Base-by-base conservation (phyloP, 2,329 filamentous ascomycete genomes). In the Teratosphaeria zuluensis region DNA sequence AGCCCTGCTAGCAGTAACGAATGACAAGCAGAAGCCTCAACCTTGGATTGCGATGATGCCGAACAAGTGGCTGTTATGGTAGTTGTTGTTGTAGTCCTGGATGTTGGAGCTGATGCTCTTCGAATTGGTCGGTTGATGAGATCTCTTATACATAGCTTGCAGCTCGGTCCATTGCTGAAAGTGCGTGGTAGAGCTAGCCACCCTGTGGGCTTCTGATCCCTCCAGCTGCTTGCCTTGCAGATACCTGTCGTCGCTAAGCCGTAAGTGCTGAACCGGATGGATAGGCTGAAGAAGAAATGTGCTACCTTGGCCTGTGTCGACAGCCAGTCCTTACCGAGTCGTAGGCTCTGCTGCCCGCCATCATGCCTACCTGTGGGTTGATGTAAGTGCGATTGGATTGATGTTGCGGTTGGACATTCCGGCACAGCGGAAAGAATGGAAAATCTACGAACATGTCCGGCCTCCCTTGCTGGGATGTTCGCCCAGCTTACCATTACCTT, bases 151-250 rank as follows among this genome's bases (percentile, higher is more conserved):
- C 56, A 53, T 19, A 21, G 24, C n/a, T 24, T 35, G 30, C 31
- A n/a, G 11, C 48, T 28, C 30, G 28, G 21, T 57, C 42, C 46
- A 58, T 59, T 42, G 57, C 51, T 31, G 19, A 53, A 60, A 58
- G 53, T 58, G 55, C 58, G 52, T 58, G 48, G 38, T 48, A 59
- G 56, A 62, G 60, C 61, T 63, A 61, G 59, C 60, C 60, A 63
- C 60, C 55, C 51, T 51, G 35, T 51, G 58, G 56, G 53, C 42
- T 58, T 38, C 55, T 59, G 54, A 59, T 52, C 51, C 56, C 35
- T 54, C 54, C 57, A 58, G 60, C 56, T 51, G 53, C 57, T 53
- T 68, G 59, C 68, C 68, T 69, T 70, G 68, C 68, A 67, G 66
- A 16, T 46, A 28, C 28, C 16, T 4, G 14, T 21, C 5, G 21